A percentile compares a stretch with the other conserved stretches of the same genome.
Conservation (phyloP, 2,329 filamentous ascomycete genomes). For the Hypocrella siamensis region DNA sequence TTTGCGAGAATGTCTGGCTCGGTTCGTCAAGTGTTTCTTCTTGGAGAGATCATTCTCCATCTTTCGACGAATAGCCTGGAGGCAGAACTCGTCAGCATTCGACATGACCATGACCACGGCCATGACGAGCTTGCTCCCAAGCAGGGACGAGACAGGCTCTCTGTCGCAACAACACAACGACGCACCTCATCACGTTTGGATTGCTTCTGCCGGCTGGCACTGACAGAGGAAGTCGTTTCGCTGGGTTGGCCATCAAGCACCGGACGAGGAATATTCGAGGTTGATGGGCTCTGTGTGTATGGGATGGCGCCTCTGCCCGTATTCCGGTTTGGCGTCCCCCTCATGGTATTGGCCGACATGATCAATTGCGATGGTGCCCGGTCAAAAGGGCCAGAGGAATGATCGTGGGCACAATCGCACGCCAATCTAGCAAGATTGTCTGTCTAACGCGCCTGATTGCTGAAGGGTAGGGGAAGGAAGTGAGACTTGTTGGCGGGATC, state of each 20-base stretch:
- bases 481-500: too few species aligned
- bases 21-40: constrained; percentile 71
- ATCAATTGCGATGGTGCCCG: constrained; percentile 6
- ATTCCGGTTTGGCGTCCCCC: constrained; percentile 51
- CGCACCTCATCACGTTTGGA: constrained; percentile 94
- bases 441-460: too few species aligned
- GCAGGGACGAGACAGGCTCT: not conserved
- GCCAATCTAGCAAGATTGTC: too few species aligned
- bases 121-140: not conserved
- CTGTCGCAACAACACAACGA: constrained; percentile 7
- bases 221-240: constrained; percentile 57
- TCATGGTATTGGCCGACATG: constrained; percentile 47
- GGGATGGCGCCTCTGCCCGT: constrained; percentile 43
- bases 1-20: constrained; percentile 76
- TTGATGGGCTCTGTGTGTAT: constrained; percentile 42
- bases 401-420: too few species aligned
- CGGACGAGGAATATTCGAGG: constrained; percentile 58
- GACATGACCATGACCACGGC: not conserved
- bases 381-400: not conserved
- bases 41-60: constrained; percentile 96
- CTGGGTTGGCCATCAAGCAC: constrained; percentile 46
- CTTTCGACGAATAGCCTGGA: constrained; percentile 85
- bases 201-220: constrained; percentile 90
- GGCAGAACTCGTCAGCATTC: constrained; percentile 2
- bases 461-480: too few species aligned